Evolutionary conservation across 257 asterid species (phyloP), one percentile per base, ranked within the genome.

Genomic region (Misopates orontium): DNA sequence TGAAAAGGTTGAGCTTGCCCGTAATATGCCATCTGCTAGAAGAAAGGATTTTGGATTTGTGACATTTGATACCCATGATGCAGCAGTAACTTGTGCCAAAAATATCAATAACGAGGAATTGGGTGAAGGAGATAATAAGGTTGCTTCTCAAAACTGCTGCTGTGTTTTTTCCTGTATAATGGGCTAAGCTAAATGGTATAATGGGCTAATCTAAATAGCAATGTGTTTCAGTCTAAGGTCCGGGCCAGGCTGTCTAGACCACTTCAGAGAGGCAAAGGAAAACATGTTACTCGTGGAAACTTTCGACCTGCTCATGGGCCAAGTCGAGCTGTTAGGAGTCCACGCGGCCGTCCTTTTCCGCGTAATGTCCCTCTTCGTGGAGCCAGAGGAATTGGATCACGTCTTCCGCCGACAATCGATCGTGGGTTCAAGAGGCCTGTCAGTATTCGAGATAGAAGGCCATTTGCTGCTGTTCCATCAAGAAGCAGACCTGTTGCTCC

Each of bases 221-320:
- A 22, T 67, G 50, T 69, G 23, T 71, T 84, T 68, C 91, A 94
- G 99, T 96, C 80, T 73, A 94, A 91, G 82, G 96, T 94, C 67
- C 77, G 99, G 84, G 99, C 98, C 68, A 82, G 99, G 73, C 76
- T 94, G 73, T 94, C 99, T 21, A 87, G 99, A 68, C 99, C 99
- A 20, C 96, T 94, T 71, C 96, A 88, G 81, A 86, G 98, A 75
- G 95, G 96, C 70, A 94, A 79, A 80, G 96, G 99, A 45, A 94
- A 89, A 72, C 87, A 85, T 69, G 84, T 70, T 70, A 57, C 84
- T 22, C 90, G 93, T 28, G 96, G 83, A 70, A 95, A 88, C 63
- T 66, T 67, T 57, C 86, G 95, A 12, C 73, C 91, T 64, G 79
- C 76, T 10, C 96, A 83, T 59, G 84, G 80, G 19, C 70, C 92